Base-by-base conservation (phyloP, 208 protist genomes). In the Acanthamoeba castellanii region DNA sequence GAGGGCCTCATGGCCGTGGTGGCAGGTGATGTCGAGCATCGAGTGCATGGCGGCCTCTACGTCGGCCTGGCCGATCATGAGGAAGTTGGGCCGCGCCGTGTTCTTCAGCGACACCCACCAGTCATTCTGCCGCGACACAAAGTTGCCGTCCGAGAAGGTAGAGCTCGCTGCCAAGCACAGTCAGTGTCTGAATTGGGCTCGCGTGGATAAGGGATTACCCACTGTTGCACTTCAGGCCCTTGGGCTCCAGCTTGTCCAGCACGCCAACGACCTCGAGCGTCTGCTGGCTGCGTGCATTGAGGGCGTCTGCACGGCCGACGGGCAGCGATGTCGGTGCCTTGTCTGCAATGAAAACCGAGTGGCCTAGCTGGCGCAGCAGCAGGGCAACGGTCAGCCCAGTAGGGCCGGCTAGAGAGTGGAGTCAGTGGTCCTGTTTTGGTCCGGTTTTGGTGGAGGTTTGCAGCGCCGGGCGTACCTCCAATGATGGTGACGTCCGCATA, bases 21-120 rank as follows among this genome's bases (percentile, higher is more conserved):
- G 59, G 59, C 59, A 66, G 72, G 72, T 34, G 72, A 81, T 81
- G 25, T 55, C 45, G 25, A 93, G 59, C 45, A 93, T 57, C 59
- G 59, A 66, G 25, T 66, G 59, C 59, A 66, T 66, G 59, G 59
- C 59, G 30, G 37, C 47, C 47, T 59, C 55, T 34, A 93, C 88
- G 55, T 76, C 47, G 42, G 88, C 45, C 57, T 93, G 88, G 18
- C 88, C 88, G 30, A 93, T 45, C 88, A 93, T 93, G 88, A 93
- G 88, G 34, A 93, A 93, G 88, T 93, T n/a, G 47, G 47, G 47
- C 27, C 57, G 52, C 22, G 30, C n/a, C 30, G 57, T 66, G 34
- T 50, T 74, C 45, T 72, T 74, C 47, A 93, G 55, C 37, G 88
- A 45, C 32, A 57, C 74, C 88, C 88, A 93, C 88, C 88, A 93